Evolutionary conservation across 495 filamentous ascomycete genomes (phyloP).

Genomic region (Aspergillus avenaceus): DNA sequence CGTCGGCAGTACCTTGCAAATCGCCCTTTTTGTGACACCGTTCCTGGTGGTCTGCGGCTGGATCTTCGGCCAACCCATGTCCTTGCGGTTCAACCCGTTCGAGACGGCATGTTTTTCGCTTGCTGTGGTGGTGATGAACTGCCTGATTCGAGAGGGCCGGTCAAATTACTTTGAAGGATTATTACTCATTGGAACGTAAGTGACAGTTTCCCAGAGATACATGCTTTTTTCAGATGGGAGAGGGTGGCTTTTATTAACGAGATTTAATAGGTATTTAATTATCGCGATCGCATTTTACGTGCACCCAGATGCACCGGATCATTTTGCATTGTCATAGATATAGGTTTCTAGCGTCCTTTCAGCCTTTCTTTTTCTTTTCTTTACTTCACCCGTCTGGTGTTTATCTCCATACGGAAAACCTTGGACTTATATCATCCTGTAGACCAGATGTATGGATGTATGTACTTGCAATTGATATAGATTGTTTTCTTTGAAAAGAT

Average conservation of each 20-base stretch:
- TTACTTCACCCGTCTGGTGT: too few species aligned
- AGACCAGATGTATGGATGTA: too few species aligned
- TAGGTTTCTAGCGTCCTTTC: too few species aligned
- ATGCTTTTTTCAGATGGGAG: too few species aligned
- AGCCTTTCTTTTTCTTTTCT: too few species aligned
- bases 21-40: conserved; percentile 88
- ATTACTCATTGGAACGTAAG: conserved; percentile 76
- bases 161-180: conserved; percentile 93
- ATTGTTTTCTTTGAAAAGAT: too few species aligned
- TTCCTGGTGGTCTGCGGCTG: conserved; percentile 88
- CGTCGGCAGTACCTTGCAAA: conserved; percentile 89
- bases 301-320: conserved; percentile 60
- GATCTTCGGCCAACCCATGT: conserved; percentile 82
- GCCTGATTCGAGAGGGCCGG: conserved; percentile 89
- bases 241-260: too few species aligned
- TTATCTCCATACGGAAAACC: too few species aligned
- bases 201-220: conserved; percentile 14
- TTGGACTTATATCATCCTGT: too few species aligned
- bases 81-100: conserved; percentile 84
- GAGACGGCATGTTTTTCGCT: conserved; percentile 94
- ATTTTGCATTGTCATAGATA: neutral
- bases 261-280: conserved; percentile 73
- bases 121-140: conserved; percentile 83
- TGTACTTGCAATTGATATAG: too few species aligned
- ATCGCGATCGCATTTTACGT: conserved; percentile 88